phyloP scores from a whole-genome alignment of 164 flowering plant genomes.

The Platanus orientalis region DNA sequence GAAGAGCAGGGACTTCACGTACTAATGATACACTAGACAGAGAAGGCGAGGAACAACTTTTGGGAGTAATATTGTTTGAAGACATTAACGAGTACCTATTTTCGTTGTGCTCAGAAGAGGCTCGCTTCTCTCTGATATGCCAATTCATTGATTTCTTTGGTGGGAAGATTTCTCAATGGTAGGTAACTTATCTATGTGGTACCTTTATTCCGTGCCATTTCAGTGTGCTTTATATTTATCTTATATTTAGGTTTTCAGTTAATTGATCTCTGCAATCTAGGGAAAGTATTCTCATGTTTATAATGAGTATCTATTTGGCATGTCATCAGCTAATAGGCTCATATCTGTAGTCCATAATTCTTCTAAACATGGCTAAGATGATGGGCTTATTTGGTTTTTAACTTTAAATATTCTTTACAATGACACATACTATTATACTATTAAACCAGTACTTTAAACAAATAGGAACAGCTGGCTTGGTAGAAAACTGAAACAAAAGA shows the following conservation, averaged over 20 bases:
- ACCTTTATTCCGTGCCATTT: neutral
- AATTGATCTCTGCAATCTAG: neutral
- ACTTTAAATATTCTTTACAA: too few relatives aligned
- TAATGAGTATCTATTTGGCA: too few relatives aligned
- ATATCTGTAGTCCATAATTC: too few relatives aligned
- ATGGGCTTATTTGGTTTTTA: too few relatives aligned
- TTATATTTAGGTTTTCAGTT: neutral
- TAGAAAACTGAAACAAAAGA: too few relatives aligned
- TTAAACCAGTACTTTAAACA: too few relatives aligned
- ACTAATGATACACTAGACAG: constrained; percentile 26
- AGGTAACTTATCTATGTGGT: constrained; percentile 17
- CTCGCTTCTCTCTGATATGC: constrained; percentile 57
- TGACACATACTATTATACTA: too few relatives aligned
- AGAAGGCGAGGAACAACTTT: constrained; percentile 63
- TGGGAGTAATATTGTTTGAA: constrained; percentile 65
- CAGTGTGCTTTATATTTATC: neutral
- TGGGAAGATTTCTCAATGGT: constrained; percentile 66
- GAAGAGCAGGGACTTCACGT: constrained; percentile 22
- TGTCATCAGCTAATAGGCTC: too few relatives aligned
- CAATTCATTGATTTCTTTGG: constrained; percentile 89
- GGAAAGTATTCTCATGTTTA: neutral
- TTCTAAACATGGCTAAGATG: too few relatives aligned
- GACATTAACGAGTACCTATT: constrained; percentile 82
- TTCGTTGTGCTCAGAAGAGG: constrained; percentile 66
- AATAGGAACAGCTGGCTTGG: too few relatives aligned